Base-by-base conservation (phyloP, 1,139 yeast species). In the Casaregolazyma suthepensis region DNA sequence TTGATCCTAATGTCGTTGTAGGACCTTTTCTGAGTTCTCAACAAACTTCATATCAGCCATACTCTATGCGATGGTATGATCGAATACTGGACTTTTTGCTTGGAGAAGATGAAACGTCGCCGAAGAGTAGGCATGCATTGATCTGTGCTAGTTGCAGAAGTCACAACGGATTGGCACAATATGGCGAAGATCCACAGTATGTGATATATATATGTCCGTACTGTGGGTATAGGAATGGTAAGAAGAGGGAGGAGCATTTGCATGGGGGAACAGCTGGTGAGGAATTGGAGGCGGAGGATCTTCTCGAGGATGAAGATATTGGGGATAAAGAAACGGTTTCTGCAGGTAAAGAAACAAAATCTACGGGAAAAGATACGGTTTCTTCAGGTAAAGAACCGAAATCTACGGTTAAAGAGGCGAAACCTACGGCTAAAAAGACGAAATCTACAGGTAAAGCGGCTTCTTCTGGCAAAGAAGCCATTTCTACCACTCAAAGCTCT, bases 151-250 rank as follows among this genome's bases (percentile, higher is more conserved):
- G 76, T 17, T 88, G 96, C 64, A 74, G 70, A 46, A 72, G 75
- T 26, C 96, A 88, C 68, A 88, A 88, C 64, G 96, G 96, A 1
- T 74, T 88, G 52, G 96, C 96, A 0, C 88, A 90, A 4, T 91
- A 89, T 1, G 85, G 87, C 17, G 71, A 73, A 53, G 66, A 73
- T 20, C 88, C 95, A 0, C 67, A 66, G 4, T 69, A 72, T 18
- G 81, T 89, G 7, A 71, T 71, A 54, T 91, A 84, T 64, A 69
- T 76, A 5, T 91, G 98, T 68, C 89, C 93, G 10, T 71, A 74
- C 37, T 91, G 98, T 71, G 89, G 88, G 0, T 62, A 63, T 17
- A 58, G 78, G 61, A 85, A 86, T 66, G 87, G 71, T 5, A 26
- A 26, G 31, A 26, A 26, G 12, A 26, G 31, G 31, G 31, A 26